Conservation (phyloP, 768 basidiomycete genomes). For the Termitomyces sp. region DNA sequence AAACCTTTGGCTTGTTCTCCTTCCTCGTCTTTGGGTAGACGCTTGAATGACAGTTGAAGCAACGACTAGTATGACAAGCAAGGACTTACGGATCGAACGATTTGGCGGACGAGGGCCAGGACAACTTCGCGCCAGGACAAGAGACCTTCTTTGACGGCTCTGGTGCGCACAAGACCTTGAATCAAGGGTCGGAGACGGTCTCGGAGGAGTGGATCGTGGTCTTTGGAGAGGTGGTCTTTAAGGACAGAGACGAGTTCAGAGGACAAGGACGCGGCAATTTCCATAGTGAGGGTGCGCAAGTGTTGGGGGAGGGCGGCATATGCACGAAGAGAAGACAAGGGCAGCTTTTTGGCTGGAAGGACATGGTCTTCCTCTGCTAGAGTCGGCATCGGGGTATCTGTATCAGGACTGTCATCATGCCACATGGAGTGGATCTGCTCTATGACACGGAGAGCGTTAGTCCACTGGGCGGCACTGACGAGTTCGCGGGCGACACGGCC, state of each 20-base stretch:
- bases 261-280: constrained; percentile 74
- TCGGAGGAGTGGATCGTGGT: constrained; percentile 38
- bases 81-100: constrained; percentile 53
- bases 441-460: constrained; percentile 73
- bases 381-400: neutral
- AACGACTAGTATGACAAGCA: constrained; percentile 4
- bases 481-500: constrained; percentile 63
- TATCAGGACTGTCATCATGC: constrained; percentile 21
- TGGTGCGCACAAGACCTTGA: constrained; percentile 71
- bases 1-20: neutral
- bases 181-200: constrained; percentile 71
- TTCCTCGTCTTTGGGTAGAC: constrained; percentile 28
- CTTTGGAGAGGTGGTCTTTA: constrained; percentile 55
- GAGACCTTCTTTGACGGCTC: constrained; percentile 63
- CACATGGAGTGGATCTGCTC: constrained; percentile 63
- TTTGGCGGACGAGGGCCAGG: constrained; percentile 50
- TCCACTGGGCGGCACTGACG: constrained; percentile 86
- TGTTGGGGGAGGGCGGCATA: constrained; percentile 74
- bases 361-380: constrained; percentile 6
- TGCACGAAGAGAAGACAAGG: constrained; percentile 65
- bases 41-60: neutral
- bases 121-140: constrained; percentile 69
- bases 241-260: constrained; percentile 73
- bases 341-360: constrained; percentile 24
- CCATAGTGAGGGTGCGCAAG: constrained; percentile 62